phyloP scores from a whole-genome alignment of 257 asterid species.

The Echites panduratus region DNA sequence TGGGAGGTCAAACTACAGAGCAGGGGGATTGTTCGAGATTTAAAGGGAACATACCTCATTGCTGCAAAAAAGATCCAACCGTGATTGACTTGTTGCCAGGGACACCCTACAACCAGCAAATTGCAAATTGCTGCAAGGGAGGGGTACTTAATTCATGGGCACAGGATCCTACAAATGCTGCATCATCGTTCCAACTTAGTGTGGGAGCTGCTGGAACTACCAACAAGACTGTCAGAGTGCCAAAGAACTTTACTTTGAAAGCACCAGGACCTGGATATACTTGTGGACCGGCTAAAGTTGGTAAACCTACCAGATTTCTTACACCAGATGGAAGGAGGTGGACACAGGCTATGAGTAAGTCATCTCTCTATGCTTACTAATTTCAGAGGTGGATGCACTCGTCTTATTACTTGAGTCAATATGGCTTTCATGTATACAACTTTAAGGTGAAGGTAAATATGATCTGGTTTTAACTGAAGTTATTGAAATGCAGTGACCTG shows the following conservation, averaged over 20 bases:
- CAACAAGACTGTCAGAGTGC: slow-evolving; percentile 70
- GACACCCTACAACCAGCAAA: slow-evolving; percentile 78
- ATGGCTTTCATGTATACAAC: not conserved
- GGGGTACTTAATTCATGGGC: slow-evolving; percentile 74
- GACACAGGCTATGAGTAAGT: slow-evolving; percentile 91
- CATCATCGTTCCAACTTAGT: slow-evolving; percentile 65
- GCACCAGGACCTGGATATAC: slow-evolving; percentile 89
- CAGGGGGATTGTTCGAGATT: slow-evolving; percentile 91
- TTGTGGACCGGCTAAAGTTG: slow-evolving; percentile 75
- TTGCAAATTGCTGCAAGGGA: slow-evolving; percentile 86
- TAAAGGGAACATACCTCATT: slow-evolving; percentile 65
- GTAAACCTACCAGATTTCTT: slow-evolving; percentile 54
- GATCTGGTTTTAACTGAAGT: not conserved
- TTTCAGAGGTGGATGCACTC: not conserved
- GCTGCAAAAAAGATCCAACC: slow-evolving; percentile 71
- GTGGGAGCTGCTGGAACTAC: slow-evolving; percentile 76
- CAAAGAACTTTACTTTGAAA: slow-evolving; percentile 65
- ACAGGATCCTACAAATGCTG: slow-evolving; percentile 63
- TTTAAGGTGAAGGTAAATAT: slow-evolving; percentile 4
- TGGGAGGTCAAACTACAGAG: slow-evolving; percentile 76
- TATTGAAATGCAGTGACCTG: slow-evolving; percentile 38
- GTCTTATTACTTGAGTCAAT: not conserved
- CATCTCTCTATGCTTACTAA: not conserved
- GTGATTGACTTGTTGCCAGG: slow-evolving; percentile 74
- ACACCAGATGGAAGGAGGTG: slow-evolving; percentile 60